These are phyloP conservation scores for Cordyceps cicadae DNA, from an alignment of 2,329 filamentous ascomycete species.

Conservation along the genomic window DNA sequence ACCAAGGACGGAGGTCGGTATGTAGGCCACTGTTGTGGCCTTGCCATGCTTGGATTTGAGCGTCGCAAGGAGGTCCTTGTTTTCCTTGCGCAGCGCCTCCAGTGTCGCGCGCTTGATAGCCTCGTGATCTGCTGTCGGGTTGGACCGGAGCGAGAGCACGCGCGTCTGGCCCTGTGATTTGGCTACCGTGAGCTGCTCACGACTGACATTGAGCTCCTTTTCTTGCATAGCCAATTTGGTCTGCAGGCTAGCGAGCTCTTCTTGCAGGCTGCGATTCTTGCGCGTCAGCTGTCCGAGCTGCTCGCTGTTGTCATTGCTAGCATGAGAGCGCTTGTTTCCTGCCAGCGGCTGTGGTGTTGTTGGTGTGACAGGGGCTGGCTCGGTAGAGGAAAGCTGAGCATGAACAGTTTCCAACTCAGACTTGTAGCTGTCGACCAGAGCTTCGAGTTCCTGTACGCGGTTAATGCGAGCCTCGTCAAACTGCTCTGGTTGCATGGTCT, in stretches of 20 bases:
- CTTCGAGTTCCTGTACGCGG: slow-evolving; percentile 73
- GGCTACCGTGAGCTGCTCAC: slow-evolving; percentile 62
- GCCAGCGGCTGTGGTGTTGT: slow-evolving; percentile 28
- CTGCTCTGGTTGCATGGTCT: slow-evolving; percentile 71
- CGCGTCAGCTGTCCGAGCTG: slow-evolving; percentile 76
- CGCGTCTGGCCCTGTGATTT: slow-evolving; percentile 66
- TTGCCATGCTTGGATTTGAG: slow-evolving; percentile 40
- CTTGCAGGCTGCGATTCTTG: slow-evolving; percentile 79
- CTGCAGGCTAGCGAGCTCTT: slow-evolving; percentile 62
- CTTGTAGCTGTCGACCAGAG: slow-evolving; percentile 81
- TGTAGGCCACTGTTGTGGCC: slow-evolving; percentile 45
- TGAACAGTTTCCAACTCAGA: slow-evolving; percentile 68
- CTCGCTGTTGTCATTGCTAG: slow-evolving; percentile 50
- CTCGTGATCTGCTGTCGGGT: slow-evolving; percentile 81
- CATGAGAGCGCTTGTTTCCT: slow-evolving; percentile 57
- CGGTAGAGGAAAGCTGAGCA: slow-evolving; percentile 60
- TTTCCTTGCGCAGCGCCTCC: slow-evolving; percentile 70
- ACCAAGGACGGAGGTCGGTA: slow-evolving; percentile 70
- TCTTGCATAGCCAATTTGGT: slow-evolving; percentile 63
- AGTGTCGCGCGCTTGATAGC: slow-evolving; percentile 77
- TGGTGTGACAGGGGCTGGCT: slow-evolving; percentile 33
- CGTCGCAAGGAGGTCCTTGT: slow-evolving; percentile 70
- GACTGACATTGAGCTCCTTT: slow-evolving; percentile 63
- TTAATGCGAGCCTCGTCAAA: slow-evolving; percentile 67
- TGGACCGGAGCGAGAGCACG: slow-evolving; percentile 78